These are phyloP conservation scores for Jaltomata sinuosa DNA, from an alignment of 257 asterid genomes.

Conservation along the genomic window DNA sequence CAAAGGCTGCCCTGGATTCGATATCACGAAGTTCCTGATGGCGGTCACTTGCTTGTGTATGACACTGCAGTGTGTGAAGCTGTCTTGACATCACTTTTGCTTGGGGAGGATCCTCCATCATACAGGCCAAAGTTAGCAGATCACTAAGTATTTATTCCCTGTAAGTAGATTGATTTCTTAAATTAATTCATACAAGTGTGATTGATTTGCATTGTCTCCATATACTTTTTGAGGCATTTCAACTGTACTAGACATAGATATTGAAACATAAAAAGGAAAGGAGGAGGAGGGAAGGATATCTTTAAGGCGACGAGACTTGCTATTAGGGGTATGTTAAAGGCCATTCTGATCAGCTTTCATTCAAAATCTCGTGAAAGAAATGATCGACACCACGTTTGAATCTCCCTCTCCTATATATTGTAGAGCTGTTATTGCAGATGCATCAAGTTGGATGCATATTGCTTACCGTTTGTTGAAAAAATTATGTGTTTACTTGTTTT, in stretches of 20 bases:
- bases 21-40: conserved; percentile 83
- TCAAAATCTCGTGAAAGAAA: not conserved
- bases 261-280: not conserved
- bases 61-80: conserved; percentile 79
- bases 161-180: conserved; percentile 25
- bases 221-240: conserved; percentile 8
- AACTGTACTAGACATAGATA: not conserved
- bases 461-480: no score
- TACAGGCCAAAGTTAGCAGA: conserved; percentile 35
- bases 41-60: conserved; percentile 86
- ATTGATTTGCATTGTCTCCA: conserved; percentile 1
- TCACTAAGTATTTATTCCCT: conserved; percentile 7
- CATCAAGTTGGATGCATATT: not conserved
- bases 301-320: not conserved
- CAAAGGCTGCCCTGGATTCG: conserved; percentile 76
- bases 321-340: not conserved
- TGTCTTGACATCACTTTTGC: conserved; percentile 76
- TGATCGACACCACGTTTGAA: not conserved
- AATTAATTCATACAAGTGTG: conserved; percentile 8
- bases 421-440: not conserved
- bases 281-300: not conserved
- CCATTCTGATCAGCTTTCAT: not conserved
- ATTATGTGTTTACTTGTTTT: not conserved
- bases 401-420: not conserved
- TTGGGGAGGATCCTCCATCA: conserved; percentile 61